These are phyloP conservation scores for Puccinia horiana DNA, from an alignment of 1,284 basidiomycete species.

Conservation along the genomic window DNA sequence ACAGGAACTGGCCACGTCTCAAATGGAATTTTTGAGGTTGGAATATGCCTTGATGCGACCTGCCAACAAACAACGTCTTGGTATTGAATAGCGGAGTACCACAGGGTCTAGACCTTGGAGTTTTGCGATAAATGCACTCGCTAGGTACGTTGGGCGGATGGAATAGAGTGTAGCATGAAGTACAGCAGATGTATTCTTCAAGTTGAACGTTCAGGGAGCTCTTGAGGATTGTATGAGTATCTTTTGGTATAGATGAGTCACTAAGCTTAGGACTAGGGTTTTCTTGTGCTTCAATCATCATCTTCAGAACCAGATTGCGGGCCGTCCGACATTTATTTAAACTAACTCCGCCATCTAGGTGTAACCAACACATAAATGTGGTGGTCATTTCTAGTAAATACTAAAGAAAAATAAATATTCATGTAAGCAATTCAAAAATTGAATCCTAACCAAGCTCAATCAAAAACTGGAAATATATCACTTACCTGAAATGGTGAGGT, in stretches of 20 bases:
- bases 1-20: not conserved
- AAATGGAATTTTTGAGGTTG: not conserved
- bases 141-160: not conserved
- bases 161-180: not conserved
- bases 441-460: not conserved
- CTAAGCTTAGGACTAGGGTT: not conserved
- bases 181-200: constrained; percentile 6
- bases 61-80: not conserved
- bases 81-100: not conserved
- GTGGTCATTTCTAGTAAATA: not conserved
- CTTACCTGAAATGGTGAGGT: not conserved
- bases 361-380: not conserved
- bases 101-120: not conserved
- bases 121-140: not conserved
- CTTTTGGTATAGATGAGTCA: not conserved
- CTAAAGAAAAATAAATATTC: not conserved
- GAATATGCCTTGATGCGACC: not conserved
- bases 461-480: too few species aligned
- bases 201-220: not conserved
- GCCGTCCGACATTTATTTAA: not conserved
- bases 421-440: not conserved
- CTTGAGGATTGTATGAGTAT: constrained; percentile 24
- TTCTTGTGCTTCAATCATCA: not conserved
- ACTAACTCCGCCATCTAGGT: not conserved
- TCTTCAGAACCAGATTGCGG: not conserved